These are phyloP conservation scores for Phaeodactylum tricornutum DNA, from an alignment of 108 stramenopile genomes.

Conservation along the genomic window DNA sequence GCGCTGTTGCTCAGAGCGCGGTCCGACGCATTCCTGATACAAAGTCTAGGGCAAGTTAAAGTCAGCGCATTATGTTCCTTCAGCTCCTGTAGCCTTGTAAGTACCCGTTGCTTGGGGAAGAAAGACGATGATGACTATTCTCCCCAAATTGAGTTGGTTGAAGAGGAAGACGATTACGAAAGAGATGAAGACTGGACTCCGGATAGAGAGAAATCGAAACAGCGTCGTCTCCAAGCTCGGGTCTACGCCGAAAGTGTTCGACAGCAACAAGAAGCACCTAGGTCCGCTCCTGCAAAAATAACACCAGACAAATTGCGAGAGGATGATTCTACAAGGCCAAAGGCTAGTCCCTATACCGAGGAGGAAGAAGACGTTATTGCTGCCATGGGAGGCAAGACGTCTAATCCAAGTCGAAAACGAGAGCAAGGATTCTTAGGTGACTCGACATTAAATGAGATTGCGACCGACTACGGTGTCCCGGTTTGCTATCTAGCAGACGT, in stretches of 20 bases:
- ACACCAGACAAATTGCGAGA: slow-evolving; percentile 5
- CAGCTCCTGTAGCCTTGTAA: too few relatives aligned
- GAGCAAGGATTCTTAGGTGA: slow-evolving; percentile 78
- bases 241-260: slow-evolving; percentile 3
- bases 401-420: slow-evolving; percentile 17
- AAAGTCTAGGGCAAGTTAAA: too few relatives aligned
- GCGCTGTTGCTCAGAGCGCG: too few relatives aligned
- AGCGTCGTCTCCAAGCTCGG: background rate
- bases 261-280: slow-evolving; percentile 2
- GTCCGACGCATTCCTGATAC: too few relatives aligned
- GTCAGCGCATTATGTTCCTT: too few relatives aligned
- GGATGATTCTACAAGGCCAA: slow-evolving; percentile 4
- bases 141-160: background rate
- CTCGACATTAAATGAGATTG: slow-evolving; percentile 62
- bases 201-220: slow-evolving; percentile 30
- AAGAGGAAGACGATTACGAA: background rate
- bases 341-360: slow-evolving; percentile 43
- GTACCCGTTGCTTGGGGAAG: too few relatives aligned
- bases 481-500: slow-evolving; percentile 81
- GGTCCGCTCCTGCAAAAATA: slow-evolving; percentile 9
- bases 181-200: slow-evolving; percentile 37
- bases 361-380: slow-evolving; percentile 70
- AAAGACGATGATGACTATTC: too few relatives aligned
- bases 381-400: slow-evolving; percentile 52
- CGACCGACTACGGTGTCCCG: slow-evolving; percentile 65